A percentile compares a stretch with the other conserved stretches of the same genome.
Conservation (phyloP, 1,139 yeast genomes). For the Barnettozyma hawaiiensis region DNA sequence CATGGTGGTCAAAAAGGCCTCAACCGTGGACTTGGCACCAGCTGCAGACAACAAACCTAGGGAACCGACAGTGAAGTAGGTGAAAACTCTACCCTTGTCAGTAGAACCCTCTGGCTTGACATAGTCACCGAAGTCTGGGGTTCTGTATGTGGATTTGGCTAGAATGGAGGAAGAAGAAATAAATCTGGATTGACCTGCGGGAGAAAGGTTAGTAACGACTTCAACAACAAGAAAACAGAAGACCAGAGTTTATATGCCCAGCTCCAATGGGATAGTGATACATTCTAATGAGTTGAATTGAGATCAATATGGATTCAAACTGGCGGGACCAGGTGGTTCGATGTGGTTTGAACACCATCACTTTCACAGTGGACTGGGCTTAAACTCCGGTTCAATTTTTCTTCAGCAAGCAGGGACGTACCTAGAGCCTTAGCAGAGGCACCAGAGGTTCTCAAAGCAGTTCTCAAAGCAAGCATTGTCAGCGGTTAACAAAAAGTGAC, state of each 20-base stretch:
- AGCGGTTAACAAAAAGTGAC: conserved; percentile 3
- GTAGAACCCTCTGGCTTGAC: conserved; percentile 66
- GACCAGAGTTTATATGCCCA: too few species aligned
- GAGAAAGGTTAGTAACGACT: conserved; percentile 2
- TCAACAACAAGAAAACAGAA: not conserved
- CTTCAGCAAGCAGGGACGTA: conserved; percentile 16
- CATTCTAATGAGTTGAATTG: too few species aligned
- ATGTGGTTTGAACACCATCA: too few species aligned
- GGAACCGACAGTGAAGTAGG: conserved; percentile 97
- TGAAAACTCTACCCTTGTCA: conserved; percentile 73
- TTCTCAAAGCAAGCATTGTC: conserved; percentile 43
- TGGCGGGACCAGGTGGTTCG: too few species aligned
- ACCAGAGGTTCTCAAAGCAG: conserved; percentile 41
- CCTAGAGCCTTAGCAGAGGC: conserved; percentile 38
- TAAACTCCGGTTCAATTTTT: too few species aligned
- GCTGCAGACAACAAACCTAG: conserved; percentile 92
- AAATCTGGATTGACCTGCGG: conserved; percentile 34
- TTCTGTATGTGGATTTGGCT: conserved; percentile 74
- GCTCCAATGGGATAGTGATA: too few species aligned
- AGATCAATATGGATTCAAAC: too few species aligned
- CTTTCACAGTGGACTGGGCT: too few species aligned
- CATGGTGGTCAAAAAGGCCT: conserved; percentile 88
- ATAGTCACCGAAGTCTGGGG: conserved; percentile 86
- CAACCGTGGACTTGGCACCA: conserved; percentile 97
- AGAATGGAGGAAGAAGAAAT: conserved; percentile 45